These are phyloP conservation scores for Flueggea neowawraea DNA, from an alignment of 441 rosid species.

Conservation along the genomic window DNA sequence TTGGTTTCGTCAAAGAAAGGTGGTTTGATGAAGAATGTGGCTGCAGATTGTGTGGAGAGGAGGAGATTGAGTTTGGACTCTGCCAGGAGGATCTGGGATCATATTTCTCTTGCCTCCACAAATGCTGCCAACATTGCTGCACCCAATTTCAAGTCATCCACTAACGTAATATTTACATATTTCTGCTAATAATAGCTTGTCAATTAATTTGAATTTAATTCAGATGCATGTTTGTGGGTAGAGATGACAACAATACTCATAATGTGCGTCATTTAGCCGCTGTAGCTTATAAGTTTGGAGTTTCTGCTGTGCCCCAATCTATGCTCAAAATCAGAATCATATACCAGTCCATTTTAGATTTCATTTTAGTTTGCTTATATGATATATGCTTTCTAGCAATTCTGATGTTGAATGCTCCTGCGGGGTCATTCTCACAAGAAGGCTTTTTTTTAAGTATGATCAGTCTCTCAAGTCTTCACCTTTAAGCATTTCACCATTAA, in stretches of 20 bases:
- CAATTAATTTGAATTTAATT: not conserved
- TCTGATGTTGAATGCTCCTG: not conserved
- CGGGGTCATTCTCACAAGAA: conserved; percentile 26
- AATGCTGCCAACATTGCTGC: conserved; percentile 15
- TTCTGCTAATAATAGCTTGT: not conserved
- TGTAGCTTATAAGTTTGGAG: too few relatives aligned
- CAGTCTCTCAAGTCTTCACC: conserved; percentile 20
- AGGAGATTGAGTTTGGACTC: conserved; percentile 39
- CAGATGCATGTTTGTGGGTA: not conserved
- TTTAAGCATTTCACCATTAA: conserved; percentile 23
- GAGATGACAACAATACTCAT: too few relatives aligned
- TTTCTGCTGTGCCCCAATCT: too few relatives aligned
- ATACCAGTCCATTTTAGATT: too few relatives aligned
- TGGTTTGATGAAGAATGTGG: not conserved
- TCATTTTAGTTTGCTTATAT: too few relatives aligned
- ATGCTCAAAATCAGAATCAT: too few relatives aligned
- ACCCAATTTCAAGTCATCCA: conserved; percentile 6
- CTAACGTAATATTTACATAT: not conserved
- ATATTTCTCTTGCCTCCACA: conserved; percentile 19
- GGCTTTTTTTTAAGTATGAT: conserved; percentile 21
- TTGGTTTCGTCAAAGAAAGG: not conserved
- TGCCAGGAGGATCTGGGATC: conserved; percentile 42
- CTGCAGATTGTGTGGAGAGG: conserved; percentile 8
- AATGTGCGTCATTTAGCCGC: too few relatives aligned
- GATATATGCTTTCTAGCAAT: not conserved